Evolutionary conservation across 164 flowering plant genomes (phyloP), one percentile per base, ranked within the genome.

Genomic region (Vitis labrusca): DNA sequence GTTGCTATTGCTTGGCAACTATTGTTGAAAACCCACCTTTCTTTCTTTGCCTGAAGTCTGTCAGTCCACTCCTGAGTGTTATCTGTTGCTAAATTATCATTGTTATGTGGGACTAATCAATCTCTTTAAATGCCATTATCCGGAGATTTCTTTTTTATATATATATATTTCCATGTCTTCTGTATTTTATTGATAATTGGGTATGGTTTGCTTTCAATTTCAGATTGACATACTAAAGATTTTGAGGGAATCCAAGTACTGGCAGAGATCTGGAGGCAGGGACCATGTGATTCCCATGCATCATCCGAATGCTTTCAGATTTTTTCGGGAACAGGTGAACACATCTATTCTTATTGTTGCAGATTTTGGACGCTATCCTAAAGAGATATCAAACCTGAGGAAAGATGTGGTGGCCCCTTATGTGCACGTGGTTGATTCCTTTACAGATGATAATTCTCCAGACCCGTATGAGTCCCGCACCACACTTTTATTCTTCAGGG

Each of bases 261-360:
- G 97, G 97, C 86, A 85, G 73, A 85, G 81, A 75, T 88, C 96
- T 73, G 79, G 74, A 68, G 98, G 99, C 67, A 87, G 88, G 77
- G 99, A 95, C 79, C 99, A 95, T 80, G 90, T 95, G 32, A 90
- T 95, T 72, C 97, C 98, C 17, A 77, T 95, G 97, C 91, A 90
- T 74, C 99, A 95, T 81, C 99, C 99, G 15, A 95, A 95, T 85
- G 94, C 99, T 79, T 93, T 95, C 79, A 89, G 97, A 81, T 92
- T 89, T 79, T 83, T 83, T 16, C 85, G 97, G 16, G 81, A 89
- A 57, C 76, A 86, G 80, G 78, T 95, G 79, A 95, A 93, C 76
- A 85, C 96, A 73, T 88, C 99, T 50, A 89, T 95, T 76, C 90
- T 90, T 69, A 75, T 95, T 74, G 93, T 95, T 76, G 96, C 89